Percentiles rank a stretch among this genome's conserved stretches.
Evolutionary conservation across 2,329 filamentous ascomycete species (phyloP).

Genomic region (Zasmidium citrigriseum): DNA sequence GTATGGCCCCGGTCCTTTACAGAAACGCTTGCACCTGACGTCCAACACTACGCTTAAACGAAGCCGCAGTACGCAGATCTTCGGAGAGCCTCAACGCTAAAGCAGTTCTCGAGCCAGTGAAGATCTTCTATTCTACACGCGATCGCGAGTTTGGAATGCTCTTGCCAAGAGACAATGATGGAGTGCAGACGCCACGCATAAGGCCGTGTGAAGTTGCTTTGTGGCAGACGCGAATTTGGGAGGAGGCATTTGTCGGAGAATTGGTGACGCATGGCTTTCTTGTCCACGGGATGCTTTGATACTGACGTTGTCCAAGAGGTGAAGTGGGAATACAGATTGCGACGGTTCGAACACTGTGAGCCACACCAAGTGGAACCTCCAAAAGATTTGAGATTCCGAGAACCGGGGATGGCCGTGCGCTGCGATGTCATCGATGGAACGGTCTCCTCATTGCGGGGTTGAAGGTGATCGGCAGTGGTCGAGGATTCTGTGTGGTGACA

Average conservation of each 20-base stretch:
- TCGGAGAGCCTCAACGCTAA: background rate
- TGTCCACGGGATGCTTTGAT: too few relatives aligned
- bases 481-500: background rate
- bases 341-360: background rate
- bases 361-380: background rate
- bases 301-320: background rate
- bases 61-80: background rate
- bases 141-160: background rate
- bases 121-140: background rate
- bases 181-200: background rate
- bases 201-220: background rate
- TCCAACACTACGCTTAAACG: too few relatives aligned
- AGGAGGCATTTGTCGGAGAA: background rate
- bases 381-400: background rate
- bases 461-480: background rate
- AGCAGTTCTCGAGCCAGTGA: background rate
- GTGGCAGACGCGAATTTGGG: background rate
- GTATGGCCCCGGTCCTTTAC: background rate
- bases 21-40: background rate
- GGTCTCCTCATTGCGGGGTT: background rate
- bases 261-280: background rate
- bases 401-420: background rate
- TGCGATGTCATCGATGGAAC: background rate
- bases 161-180: background rate
- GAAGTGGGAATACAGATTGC: background rate